Base-by-base conservation (phyloP, 345 rosid species). In the Lepidium africanum region DNA sequence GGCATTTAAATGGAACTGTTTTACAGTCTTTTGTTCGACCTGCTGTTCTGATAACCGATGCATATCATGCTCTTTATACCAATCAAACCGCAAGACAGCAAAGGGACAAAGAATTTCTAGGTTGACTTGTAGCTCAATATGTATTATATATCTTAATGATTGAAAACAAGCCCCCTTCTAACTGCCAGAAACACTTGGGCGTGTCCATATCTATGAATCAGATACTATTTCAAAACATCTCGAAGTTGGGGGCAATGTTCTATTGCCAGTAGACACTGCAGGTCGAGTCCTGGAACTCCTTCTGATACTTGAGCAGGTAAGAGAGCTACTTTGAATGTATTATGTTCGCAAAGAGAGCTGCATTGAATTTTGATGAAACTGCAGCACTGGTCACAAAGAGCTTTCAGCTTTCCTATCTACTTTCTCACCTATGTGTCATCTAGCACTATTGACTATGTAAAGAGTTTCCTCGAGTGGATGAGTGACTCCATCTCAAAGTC, bases 391-490 rank as follows among this genome's bases (percentile, higher is more conserved):
- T 75, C 85, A 41, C 85, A 87, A 63, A 80, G 85, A 73, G 73
- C 81, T 64, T 77, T 89, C 80, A 82, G 72, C 74, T 87, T 81
- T 76, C 96, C 96, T 37, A 89, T 91, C 74, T 91, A 74, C 84
- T 94, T 91, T 72, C 90, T 94, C 71, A 88, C 97, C 2, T 85
- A 88, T 67, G 97, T 91, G 68, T 45, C 97, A 61, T 86, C 97
- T 63, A 94, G 99, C 83, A 94, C 97, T 7, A 80, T 94, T 81
- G 99, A 94, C 72, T 94, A 88, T 75, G 88, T 83, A 45, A 91
- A 94, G 92, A 94, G 99, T 81, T 94, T 94, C 82, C 88, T 94
- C 36, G 99, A 94, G 86, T 94, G 97, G 97, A 91, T 94, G 99
- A 88, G 97, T 75, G 99, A 94, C 79, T 78, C 96, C 59, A 89